phyloP scores from a whole-genome alignment of 331 rosid species.

The Prunus yedoensis region DNA sequence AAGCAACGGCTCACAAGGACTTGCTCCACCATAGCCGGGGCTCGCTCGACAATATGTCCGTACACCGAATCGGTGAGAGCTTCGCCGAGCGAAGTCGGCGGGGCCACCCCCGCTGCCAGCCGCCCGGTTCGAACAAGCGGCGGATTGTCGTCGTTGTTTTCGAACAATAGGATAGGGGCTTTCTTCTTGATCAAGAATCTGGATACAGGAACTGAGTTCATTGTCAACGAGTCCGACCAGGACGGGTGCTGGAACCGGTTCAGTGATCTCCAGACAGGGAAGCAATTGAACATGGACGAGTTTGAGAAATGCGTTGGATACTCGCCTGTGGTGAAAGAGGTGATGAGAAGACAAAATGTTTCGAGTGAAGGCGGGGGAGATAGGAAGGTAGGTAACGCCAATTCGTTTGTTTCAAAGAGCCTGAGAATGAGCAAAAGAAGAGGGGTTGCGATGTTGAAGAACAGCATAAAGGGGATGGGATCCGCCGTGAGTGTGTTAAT shows the following conservation, averaged over 20 bases:
- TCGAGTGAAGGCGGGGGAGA: constrained; percentile 17
- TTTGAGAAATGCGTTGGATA: constrained; percentile 70
- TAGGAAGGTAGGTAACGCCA: constrained; percentile 28
- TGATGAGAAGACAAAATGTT: constrained; percentile 58
- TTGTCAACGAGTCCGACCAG: constrained; percentile 64
- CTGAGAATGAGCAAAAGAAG: constrained; percentile 67
- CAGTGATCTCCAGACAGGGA: constrained; percentile 79
- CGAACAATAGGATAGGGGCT: constrained; percentile 37
- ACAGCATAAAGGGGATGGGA: constrained; percentile 57
- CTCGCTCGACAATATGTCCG: constrained; percentile 23
- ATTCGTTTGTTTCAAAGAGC: constrained; percentile 53
- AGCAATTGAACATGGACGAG: constrained; percentile 77
- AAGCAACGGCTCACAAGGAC: constrained; percentile 70
- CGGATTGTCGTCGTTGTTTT: constrained; percentile 13
- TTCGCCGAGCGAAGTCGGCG: not conserved
- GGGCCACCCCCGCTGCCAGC: not conserved
- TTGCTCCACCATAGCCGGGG: constrained; percentile 25
- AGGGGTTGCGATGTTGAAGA: constrained; percentile 70
- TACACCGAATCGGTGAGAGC: constrained; percentile 21
- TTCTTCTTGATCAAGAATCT: constrained; percentile 72
- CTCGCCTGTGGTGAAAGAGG: constrained; percentile 60
- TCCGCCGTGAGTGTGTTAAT: constrained; percentile 54
- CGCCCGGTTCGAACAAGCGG: not conserved
- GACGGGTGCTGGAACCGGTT: constrained; percentile 78
- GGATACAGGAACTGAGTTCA: constrained; percentile 85